Evolutionary conservation across 306 rosid species (phyloP).

Genomic region (Fragaria vesca): DNA sequence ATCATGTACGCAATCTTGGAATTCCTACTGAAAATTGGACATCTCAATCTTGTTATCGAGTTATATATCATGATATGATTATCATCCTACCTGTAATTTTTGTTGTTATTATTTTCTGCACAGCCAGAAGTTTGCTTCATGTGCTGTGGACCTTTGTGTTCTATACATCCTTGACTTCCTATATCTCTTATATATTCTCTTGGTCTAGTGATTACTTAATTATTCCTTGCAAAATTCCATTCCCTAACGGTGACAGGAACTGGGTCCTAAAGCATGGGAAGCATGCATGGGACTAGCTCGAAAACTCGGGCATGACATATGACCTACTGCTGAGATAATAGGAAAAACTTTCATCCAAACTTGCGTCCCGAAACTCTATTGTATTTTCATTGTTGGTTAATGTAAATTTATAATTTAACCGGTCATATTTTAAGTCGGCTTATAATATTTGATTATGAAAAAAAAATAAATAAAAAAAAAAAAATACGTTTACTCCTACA

Average conservation of each 20-base stretch:
- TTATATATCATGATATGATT: too few species aligned
- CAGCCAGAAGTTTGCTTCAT: slow-evolving; percentile 1
- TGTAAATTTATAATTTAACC: too few species aligned
- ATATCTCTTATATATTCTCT: background rate
- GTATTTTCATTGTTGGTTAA: too few species aligned
- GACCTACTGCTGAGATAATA: too few species aligned
- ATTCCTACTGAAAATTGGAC: background rate
- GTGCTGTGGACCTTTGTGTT: background rate
- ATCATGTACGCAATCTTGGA: background rate
- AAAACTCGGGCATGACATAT: background rate
- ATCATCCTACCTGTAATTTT: background rate
- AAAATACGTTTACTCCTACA: too few species aligned
- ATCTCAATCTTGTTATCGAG: background rate
- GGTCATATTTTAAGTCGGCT: too few species aligned
- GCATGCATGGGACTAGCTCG: background rate
- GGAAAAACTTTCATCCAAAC: too few species aligned
- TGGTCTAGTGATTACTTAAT: background rate
- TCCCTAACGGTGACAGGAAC: background rate
- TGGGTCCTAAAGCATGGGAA: background rate
- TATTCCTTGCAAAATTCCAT: background rate
- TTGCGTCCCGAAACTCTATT: too few species aligned
- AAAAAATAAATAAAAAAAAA: too few species aligned
- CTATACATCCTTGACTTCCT: background rate
- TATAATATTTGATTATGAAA: too few species aligned
- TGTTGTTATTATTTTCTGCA: background rate